These are phyloP conservation scores for Pythium insidiosum DNA, from an alignment of 352 stramenopile species.

Conservation along the genomic window DNA sequence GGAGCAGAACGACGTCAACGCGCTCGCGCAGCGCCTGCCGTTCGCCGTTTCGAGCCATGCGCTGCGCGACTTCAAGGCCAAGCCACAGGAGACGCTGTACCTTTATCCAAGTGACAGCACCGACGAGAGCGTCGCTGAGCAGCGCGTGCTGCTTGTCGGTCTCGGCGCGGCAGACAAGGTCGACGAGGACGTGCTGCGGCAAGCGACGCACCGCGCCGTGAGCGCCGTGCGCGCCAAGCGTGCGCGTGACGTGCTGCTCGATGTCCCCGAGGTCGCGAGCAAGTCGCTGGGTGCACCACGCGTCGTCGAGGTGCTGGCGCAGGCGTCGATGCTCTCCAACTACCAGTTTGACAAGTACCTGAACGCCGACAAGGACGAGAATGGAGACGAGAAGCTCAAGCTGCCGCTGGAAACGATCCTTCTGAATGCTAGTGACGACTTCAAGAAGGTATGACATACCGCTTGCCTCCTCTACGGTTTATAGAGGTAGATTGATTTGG, in stretches of 20 bases:
- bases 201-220: constrained; percentile 60
- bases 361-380: constrained; percentile 36
- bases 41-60: constrained; percentile 57
- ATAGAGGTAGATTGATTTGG: too few relatives aligned
- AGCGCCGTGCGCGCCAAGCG: constrained; percentile 39
- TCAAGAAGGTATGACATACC: constrained; percentile 38
- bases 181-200: constrained; percentile 49
- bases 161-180: constrained; percentile 62
- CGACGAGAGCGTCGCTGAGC: constrained; percentile 18
- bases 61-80: constrained; percentile 59
- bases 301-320: constrained; percentile 60
- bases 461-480: too few relatives aligned
- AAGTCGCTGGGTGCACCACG: constrained; percentile 20
- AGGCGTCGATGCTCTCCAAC: constrained; percentile 79
- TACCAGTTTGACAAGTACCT: constrained; percentile 86
- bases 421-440: constrained; percentile 39
- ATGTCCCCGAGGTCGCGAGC: constrained; percentile 31
- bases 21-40: constrained; percentile 35
- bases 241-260: constrained; percentile 37
- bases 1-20: constrained; percentile 11
- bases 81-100: constrained; percentile 57
- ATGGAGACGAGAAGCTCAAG: constrained; percentile 59
- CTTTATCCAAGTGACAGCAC: constrained; percentile 48
- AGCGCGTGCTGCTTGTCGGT: constrained; percentile 68
- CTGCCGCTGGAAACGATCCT: constrained; percentile 62